Percentiles rank a stretch among this genome's conserved stretches.
Evolutionary conservation across 78 protist species (phyloP).

Genomic region (Polysphondylium violaceum): DNA sequence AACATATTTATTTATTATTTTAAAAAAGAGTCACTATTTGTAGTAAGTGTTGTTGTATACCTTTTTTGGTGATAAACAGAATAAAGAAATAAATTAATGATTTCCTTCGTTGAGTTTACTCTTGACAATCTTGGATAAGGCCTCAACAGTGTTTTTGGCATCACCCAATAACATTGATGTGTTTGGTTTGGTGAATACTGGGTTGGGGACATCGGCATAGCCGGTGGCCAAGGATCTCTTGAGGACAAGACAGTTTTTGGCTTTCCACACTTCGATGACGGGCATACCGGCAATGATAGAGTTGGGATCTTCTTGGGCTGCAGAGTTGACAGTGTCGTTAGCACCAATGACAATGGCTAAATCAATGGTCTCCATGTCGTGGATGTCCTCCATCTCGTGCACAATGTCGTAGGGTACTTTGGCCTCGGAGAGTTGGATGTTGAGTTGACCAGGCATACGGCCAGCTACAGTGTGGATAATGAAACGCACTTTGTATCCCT

Average conservation of each 20-base stretch:
- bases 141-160: conserved; percentile 91
- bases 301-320: conserved; percentile 97
- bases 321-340: conserved; percentile 98
- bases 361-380: conserved; percentile 91
- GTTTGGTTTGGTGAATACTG: conserved; percentile 96
- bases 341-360: conserved; percentile 92
- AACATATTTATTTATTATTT: too few species aligned
- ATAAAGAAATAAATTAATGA: too few species aligned
- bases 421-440: conserved; percentile 98
- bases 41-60: too few species aligned
- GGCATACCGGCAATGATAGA: conserved; percentile 98
- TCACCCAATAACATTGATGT: conserved; percentile 97
- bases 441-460: conserved; percentile 98
- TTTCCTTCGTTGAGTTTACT: too few species aligned
- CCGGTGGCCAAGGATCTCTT: conserved; percentile 98
- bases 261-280: conserved; percentile 94
- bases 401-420: conserved; percentile 98
- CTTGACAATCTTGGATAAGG: conserved; percentile 24
- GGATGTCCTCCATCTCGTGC: conserved; percentile 98
- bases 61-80: too few species aligned
- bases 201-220: conserved; percentile 97
- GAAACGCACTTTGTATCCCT: conserved; percentile 89
- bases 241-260: conserved; percentile 92
- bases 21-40: too few species aligned
- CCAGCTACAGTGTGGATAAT: conserved; percentile 99